Evolutionary conservation across 2,329 filamentous ascomycete species (phyloP).

Genomic region (Fusarium praegraminearum): DNA sequence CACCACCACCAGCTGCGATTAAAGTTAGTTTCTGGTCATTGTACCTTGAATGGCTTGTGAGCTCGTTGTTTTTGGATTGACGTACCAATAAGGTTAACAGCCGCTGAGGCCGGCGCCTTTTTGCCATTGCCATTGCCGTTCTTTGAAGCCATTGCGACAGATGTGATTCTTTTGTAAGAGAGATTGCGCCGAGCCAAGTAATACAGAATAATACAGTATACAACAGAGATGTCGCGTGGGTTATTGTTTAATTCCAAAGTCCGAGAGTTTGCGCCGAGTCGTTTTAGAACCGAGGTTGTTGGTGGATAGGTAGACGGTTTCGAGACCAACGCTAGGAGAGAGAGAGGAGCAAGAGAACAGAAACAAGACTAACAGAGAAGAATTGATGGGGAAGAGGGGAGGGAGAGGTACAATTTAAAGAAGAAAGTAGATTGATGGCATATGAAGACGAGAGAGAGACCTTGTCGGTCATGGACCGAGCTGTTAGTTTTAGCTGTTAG

Average conservation of each 20-base stretch:
- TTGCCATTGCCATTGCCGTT: constrained; percentile 53
- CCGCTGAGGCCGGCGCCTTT: constrained; percentile 85
- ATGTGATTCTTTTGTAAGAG: neutral
- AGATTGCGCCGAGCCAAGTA: constrained; percentile 12
- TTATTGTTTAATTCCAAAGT: neutral
- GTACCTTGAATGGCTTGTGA: too few species aligned
- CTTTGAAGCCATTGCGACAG: constrained; percentile 51
- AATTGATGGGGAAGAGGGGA: constrained; percentile 16
- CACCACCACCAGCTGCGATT: constrained; percentile 85
- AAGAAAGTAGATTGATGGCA: constrained; percentile 2
- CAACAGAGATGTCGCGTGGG: neutral
- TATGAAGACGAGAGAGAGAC: constrained; percentile 20
- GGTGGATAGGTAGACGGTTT: constrained; percentile 9
- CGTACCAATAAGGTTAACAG: constrained; percentile 91
- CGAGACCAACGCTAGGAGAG: neutral
- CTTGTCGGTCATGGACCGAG: constrained; percentile 33
- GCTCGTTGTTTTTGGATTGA: constrained; percentile 10
- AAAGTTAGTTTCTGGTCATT: constrained; percentile 26
- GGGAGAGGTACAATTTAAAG: constrained; percentile 31
- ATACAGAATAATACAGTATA: neutral
- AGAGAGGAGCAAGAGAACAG: constrained; percentile 1
- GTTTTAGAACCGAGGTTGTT: constrained; percentile 39
- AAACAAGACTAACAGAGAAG: constrained; percentile 7
- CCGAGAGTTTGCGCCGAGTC: constrained; percentile 26
- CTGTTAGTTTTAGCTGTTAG: neutral